Base-by-base conservation (phyloP, 2,329 filamentous ascomycete species). In the Penicillium fuscoglaucum region DNA sequence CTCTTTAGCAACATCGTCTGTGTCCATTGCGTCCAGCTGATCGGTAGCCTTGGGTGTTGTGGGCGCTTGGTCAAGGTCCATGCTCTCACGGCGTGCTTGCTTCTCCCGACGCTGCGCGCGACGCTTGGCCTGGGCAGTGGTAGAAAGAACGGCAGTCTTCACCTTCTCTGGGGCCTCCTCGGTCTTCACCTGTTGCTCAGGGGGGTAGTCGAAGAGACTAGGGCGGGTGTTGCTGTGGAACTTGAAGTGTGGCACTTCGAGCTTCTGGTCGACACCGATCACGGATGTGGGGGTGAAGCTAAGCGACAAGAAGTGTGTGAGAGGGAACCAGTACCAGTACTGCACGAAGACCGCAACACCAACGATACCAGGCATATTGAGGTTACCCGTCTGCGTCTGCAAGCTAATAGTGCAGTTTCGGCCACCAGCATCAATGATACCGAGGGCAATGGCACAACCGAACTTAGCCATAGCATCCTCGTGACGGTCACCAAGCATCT, bases 261-360 rank as follows among this genome's bases (percentile, higher is more conserved):
- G 84, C 71, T 97, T 91, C 71, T 96, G 89, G 72, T 99, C 93
- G 28, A 99, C 86, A 60, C 90, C 93, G 68, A 98, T 97, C 71
- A 99, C 90, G 1, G 95, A 90, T 1, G 96, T 99, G 1, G 95
- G 95, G n/a, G 91, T 92, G 78, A 99, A 98, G 70, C 91, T 93
- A 61, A 99, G 83, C 0, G 93, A 96, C 58, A 99, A 77, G 86
- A 99, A 99, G 78, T 99, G 95, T 31, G 95, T 96, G 70, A 98
- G 89, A 60, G 95, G 95, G 85, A 99, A 99, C 95, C 95, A 99
- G 81, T 99, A 99, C 95, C 95, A 99, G 81, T 99, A 99, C 75
- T 99, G 95, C 9, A 93, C 96, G 79, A 99, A 99, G 54, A 99
- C 90, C 29, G 92, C 93, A 87, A 96, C 96, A 66, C 95, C 96